phyloP scores from a whole-genome alignment of 2,329 filamentous ascomycete genomes.

The Monosporascus ibericus region DNA sequence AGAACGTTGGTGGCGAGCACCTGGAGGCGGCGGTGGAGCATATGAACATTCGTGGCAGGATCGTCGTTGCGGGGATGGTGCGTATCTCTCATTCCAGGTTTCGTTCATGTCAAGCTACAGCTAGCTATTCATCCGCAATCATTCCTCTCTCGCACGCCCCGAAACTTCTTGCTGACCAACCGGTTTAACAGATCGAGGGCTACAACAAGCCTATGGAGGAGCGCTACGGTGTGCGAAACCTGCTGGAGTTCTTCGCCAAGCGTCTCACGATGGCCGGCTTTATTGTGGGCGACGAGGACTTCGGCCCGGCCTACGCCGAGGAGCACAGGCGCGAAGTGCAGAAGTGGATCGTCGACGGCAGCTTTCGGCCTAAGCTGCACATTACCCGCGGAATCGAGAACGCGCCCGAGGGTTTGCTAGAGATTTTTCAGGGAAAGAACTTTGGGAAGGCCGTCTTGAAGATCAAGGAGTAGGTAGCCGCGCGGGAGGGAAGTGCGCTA shows the following conservation, averaged over 20 bases:
- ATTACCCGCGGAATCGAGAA: slow-evolving; percentile 76
- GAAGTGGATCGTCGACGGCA: slow-evolving; percentile 71
- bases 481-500: too few relatives aligned
- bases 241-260: slow-evolving; percentile 61
- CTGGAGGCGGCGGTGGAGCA: slow-evolving; percentile 53
- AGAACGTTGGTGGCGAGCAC: slow-evolving; percentile 75
- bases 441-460: slow-evolving; percentile 82
- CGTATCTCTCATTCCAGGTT: slow-evolving; percentile 13
- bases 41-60: slow-evolving; percentile 59
- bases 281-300: slow-evolving; percentile 61
- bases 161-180: too few relatives aligned
- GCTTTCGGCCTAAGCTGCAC: slow-evolving; percentile 63
- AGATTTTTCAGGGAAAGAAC: slow-evolving; percentile 72
- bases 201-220: slow-evolving; percentile 59
- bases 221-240: slow-evolving; percentile 60
- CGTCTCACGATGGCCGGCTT: slow-evolving; percentile 72
- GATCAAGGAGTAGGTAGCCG: slow-evolving; percentile 23
- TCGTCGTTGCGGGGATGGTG: slow-evolving; percentile 60
- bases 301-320: slow-evolving; percentile 59
- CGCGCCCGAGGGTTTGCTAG: slow-evolving; percentile 65
- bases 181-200: slow-evolving; percentile 52
- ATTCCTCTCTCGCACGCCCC: too few relatives aligned
- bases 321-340: slow-evolving; percentile 72
- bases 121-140: too few relatives aligned
- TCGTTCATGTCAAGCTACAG: slow-evolving; percentile 5